Conservation (phyloP, 1,139 yeast genomes). For the Candida sojae region DNA sequence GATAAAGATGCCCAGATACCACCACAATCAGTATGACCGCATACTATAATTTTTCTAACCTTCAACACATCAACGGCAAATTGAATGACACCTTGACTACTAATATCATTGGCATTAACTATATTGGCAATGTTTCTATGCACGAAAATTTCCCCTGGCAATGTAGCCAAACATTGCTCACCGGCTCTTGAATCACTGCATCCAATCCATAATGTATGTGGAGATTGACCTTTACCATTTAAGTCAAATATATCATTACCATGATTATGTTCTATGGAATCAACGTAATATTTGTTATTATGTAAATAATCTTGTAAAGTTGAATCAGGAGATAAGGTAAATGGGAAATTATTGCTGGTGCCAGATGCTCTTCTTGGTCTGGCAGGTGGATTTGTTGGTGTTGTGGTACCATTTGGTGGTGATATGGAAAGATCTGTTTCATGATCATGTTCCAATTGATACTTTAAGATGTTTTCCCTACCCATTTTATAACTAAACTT, state of each 20-base stretch:
- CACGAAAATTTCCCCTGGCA: constrained; percentile 95
- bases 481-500: constrained; percentile 30
- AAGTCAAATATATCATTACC: constrained; percentile 64
- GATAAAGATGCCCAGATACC: constrained; percentile 89
- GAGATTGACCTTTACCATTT: constrained; percentile 84
- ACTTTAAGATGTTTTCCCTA: constrained; percentile 44
- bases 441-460: constrained; percentile 44
- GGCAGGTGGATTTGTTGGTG: background rate
- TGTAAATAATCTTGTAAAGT: constrained; percentile 63
- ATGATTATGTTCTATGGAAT: constrained; percentile 55
- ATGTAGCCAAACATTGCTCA: constrained; percentile 73
- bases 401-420: constrained; percentile 8
- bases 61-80: constrained; percentile 87
- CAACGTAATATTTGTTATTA: constrained; percentile 71
- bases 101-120: constrained; percentile 69
- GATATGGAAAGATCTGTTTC: constrained; percentile 32
- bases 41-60: constrained; percentile 80
- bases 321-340: constrained; percentile 58
- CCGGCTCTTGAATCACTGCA: constrained; percentile 94
- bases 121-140: constrained; percentile 91
- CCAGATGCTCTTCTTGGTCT: constrained; percentile 11
- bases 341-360: constrained; percentile 41
- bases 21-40: constrained; percentile 99
- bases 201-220: constrained; percentile 95
- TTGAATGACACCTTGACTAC: constrained; percentile 82